These are phyloP conservation scores for Sordariomycetes sp. DNA, from an alignment of 2,329 filamentous ascomycete genomes.

Conservation along the genomic window DNA sequence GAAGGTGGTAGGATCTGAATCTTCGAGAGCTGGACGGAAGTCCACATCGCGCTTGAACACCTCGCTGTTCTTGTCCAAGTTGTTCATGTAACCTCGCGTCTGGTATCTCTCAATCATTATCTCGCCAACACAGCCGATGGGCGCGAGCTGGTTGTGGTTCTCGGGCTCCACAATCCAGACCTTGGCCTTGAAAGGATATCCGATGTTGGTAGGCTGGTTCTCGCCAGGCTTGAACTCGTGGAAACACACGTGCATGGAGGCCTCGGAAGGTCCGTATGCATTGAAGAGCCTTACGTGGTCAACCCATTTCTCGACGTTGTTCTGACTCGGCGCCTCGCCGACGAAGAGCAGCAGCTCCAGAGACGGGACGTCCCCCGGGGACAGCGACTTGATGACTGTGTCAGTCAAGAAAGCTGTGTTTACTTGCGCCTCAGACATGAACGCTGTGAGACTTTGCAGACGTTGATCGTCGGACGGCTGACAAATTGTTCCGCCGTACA, in stretches of 20 bases:
- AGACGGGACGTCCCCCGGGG: slow-evolving; percentile 4
- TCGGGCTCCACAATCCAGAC: slow-evolving; percentile 10
- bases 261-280: slow-evolving; percentile 30
- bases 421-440: slow-evolving; percentile 5
- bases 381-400: slow-evolving; percentile 4
- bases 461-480: slow-evolving; percentile 26
- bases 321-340: slow-evolving; percentile 20
- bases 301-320: slow-evolving; percentile 7
- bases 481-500: slow-evolving; percentile 27
- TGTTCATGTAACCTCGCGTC: slow-evolving; percentile 12
- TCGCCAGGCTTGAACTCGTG: not conserved
- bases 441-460: slow-evolving; percentile 5
- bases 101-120: slow-evolving; percentile 16
- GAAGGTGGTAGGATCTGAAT: too few relatives aligned
- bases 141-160: slow-evolving; percentile 7
- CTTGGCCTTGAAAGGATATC: slow-evolving; percentile 2
- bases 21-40: not conserved
- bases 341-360: slow-evolving; percentile 9
- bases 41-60: slow-evolving; percentile 23
- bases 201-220: slow-evolving; percentile 2
- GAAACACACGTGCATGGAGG: slow-evolving; percentile 13
- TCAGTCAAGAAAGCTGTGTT: slow-evolving; percentile 4
- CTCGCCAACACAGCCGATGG: slow-evolving; percentile 14
- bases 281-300: slow-evolving; percentile 24
- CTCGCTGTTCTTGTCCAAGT: slow-evolving; percentile 11